Percentiles rank a stretch among this genome's conserved stretches.
phyloP scores from a whole-genome alignment of 2,329 filamentous ascomycete species.

The Ceratocystiopsis minuta region DNA sequence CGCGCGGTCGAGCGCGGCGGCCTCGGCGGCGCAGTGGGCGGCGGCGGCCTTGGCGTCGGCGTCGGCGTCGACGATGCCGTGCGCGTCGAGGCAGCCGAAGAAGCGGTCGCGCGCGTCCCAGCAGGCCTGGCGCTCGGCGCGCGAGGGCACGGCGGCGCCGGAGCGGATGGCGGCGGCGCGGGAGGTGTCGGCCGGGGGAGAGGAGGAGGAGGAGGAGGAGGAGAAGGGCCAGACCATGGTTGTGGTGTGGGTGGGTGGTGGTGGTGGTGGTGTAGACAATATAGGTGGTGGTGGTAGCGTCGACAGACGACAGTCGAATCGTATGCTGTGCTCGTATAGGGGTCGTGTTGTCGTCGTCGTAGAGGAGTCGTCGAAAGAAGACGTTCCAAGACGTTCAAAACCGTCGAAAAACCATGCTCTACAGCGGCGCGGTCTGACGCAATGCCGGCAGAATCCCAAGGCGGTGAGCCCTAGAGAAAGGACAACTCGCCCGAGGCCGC shows the following conservation, averaged over 20 bases:
- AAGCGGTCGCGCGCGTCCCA: slow-evolving; percentile 81
- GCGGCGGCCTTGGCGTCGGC: slow-evolving; percentile 24
- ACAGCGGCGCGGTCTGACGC: too few relatives aligned
- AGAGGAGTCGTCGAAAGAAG: too few relatives aligned
- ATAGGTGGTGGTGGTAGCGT: too few relatives aligned
- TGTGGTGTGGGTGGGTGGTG: background rate
- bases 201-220: background rate
- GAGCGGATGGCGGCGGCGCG: slow-evolving; percentile 35
- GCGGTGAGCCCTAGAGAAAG: too few relatives aligned
- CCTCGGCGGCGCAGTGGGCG: slow-evolving; percentile 23
- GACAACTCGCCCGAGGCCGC: too few relatives aligned
- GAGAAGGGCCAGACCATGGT: background rate
- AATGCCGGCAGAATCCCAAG: too few relatives aligned
- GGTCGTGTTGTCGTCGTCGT: too few relatives aligned
- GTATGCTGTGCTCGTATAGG: too few relatives aligned
- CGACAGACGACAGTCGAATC: too few relatives aligned
- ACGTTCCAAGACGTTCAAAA: too few relatives aligned
- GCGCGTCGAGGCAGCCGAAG: slow-evolving; percentile 70
- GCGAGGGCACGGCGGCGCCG: slow-evolving; percentile 59
- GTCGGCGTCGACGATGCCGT: slow-evolving; percentile 56
- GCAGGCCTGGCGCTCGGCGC: slow-evolving; percentile 64
- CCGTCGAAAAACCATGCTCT: too few relatives aligned
- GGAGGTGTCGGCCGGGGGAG: slow-evolving; percentile 21
- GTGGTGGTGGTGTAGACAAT: too few relatives aligned
- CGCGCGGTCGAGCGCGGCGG: slow-evolving; percentile 54